Percentiles rank a stretch among this genome's conserved stretches.
These are phyloP conservation scores for Zizania palustris DNA, from an alignment of 202 grass and related monocot species.

Conservation along the genomic window DNA sequence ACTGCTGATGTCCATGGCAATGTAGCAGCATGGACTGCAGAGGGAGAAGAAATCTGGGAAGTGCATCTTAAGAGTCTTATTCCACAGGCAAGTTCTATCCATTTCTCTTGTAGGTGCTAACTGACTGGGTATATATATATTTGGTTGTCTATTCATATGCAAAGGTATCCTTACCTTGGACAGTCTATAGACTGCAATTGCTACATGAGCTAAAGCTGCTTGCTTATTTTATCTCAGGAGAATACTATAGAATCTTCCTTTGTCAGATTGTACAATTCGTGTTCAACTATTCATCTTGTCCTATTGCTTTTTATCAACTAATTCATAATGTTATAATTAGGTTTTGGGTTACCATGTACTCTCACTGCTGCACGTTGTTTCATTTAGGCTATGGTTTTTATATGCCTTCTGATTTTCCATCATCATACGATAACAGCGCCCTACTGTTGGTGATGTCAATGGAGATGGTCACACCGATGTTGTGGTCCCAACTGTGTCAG, in stretches of 20 bases:
- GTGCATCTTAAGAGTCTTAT: slow-evolving; percentile 92
- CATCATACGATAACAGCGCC: slow-evolving; percentile 66
- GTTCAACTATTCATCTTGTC: slow-evolving; percentile 13
- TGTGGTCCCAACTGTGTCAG: slow-evolving; percentile 69
- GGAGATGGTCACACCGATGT: slow-evolving; percentile 75
- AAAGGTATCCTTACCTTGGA: slow-evolving; percentile 14
- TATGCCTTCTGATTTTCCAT: slow-evolving; percentile 38
- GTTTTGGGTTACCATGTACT: slow-evolving; percentile 22
- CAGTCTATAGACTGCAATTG: slow-evolving; percentile 30
- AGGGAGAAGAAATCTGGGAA: slow-evolving; percentile 95
- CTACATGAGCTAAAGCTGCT: slow-evolving; percentile 16
- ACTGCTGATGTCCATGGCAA: slow-evolving; percentile 90
- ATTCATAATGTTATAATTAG: slow-evolving; percentile 30
- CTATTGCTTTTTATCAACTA: slow-evolving; percentile 3
- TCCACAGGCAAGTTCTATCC: slow-evolving; percentile 63
- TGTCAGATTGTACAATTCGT: slow-evolving; percentile 24
- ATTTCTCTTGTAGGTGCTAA: slow-evolving; percentile 38
- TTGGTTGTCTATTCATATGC: slow-evolving; percentile 29
- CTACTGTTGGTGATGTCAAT: slow-evolving; percentile 83
- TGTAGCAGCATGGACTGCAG: slow-evolving; percentile 90
- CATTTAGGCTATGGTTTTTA: slow-evolving; percentile 3
- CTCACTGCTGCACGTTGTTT: slow-evolving; percentile 16
- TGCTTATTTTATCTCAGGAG: slow-evolving; percentile 43
- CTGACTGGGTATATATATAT: slow-evolving; percentile 21
- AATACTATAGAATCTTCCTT: slow-evolving; percentile 20